phyloP scores from a whole-genome alignment of 305 asterid species.

The Salvia sclarea region DNA sequence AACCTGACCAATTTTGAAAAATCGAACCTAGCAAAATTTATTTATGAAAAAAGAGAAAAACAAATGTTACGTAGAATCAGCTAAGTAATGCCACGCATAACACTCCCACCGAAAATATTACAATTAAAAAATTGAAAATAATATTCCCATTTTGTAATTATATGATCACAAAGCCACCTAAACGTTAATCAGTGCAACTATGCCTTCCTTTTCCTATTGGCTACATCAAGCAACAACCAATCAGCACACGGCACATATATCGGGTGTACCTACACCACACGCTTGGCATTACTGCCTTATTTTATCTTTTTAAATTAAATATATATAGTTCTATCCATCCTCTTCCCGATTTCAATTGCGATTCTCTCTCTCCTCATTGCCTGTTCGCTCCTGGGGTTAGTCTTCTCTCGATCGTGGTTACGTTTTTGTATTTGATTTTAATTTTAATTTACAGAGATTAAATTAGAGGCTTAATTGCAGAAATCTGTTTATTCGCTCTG shows the following conservation, averaged over 20 bases:
- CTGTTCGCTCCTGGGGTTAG: conserved; percentile 64
- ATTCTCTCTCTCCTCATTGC: conserved; percentile 36
- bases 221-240: background rate
- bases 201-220: conserved; percentile 27
- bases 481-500: background rate
- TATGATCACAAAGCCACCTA: background rate
- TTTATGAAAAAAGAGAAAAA: no score
- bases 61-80: background rate
- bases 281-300: background rate
- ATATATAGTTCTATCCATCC: background rate
- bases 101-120: conserved; percentile 11
- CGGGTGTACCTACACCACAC: conserved; percentile 20
- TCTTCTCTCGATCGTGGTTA: no score
- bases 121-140: background rate
- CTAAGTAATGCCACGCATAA: conserved; percentile 40
- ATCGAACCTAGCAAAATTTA: no score
- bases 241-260: background rate
- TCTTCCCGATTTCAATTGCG: conserved; percentile 4
- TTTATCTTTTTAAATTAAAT: background rate
- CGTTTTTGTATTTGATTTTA: background rate
- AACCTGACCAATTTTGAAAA: no score
- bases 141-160: conserved; percentile 1
- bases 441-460: background rate
- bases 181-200: background rate
- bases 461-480: conserved; percentile 14